Evolutionary conservation across 1,139 yeast genomes (phyloP), one percentile per base, ranked within the genome.

Genomic region (Pneumocystis carinii): DNA sequence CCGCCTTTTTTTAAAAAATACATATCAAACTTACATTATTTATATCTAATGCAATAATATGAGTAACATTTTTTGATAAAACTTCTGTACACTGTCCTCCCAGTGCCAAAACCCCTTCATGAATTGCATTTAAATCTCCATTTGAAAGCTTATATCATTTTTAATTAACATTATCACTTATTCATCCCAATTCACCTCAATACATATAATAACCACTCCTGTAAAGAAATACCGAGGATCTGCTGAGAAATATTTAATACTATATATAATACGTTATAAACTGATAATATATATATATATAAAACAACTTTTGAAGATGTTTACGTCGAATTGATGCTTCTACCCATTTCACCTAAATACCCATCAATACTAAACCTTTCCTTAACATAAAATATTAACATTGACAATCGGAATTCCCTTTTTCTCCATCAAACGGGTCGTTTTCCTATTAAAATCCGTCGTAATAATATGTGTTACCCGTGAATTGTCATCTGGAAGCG

Each of bases 51-150:
- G 95, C 81, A 17, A 90, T 76, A 61, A 89, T 77, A 76, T 90
- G 97, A 0, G 97, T 88, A 1, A 95, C 87, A 66, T 80, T 80
- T 63, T 80, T 79, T 10, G 88, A 83, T 42, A 90, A 73, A n/a
- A 79, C 78, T 64, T 84, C 85, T 64, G 83, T 75, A 70, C 77
- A 84, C 61, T 80, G 81, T 0, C 96, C 97, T 0, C 96, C 97
- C 68, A 87, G 78, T 0, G 87, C 85, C 39, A 80, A 73, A 0
- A 86, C 84, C 0, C 85, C 88, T 3, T 83, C 87, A 67, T 83
- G 81, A 24, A 86, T 79, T 14, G 81, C 82, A 64, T 85, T 90
- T 62, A 79, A 78, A 68, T 86, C 92, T 8, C 83, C 84, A 1
- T 72, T 72, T 0, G 85, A 78, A 53, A 86, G 74, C 59, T 81